phyloP scores from a whole-genome alignment of 176 grass and related monocot genomes.

The Carex littledalei region DNA sequence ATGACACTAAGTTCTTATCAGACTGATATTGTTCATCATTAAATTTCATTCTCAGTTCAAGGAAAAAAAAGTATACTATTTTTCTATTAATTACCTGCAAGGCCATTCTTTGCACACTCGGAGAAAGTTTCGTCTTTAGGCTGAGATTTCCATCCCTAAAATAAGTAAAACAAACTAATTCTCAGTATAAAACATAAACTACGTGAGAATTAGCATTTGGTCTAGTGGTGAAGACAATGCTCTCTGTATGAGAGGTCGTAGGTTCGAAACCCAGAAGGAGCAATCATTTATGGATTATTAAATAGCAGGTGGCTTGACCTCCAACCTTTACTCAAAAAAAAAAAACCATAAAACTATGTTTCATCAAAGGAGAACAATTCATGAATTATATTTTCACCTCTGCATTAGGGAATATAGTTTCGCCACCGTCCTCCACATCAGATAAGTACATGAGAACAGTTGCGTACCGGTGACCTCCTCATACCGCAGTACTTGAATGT shows the following conservation, averaged over 20 bases:
- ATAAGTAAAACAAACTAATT: slow-evolving; percentile 13
- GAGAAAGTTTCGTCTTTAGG: slow-evolving; percentile 58
- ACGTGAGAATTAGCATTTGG: no score
- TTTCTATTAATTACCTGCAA: slow-evolving; percentile 47
- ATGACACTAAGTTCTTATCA: background rate
- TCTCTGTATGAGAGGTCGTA: no score
- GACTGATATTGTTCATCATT: background rate
- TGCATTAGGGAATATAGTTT: slow-evolving; percentile 66
- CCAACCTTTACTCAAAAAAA: no score
- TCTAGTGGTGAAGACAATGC: no score
- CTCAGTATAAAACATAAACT: background rate
- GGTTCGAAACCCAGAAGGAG: no score
- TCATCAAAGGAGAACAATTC: background rate
- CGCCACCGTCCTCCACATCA: slow-evolving; percentile 55
- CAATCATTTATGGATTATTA: no score
- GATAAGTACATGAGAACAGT: slow-evolving; percentile 86
- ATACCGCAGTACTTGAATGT: slow-evolving; percentile 54
- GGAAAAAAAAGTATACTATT: background rate
- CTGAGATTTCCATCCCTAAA: slow-evolving; percentile 45
- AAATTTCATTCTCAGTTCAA: background rate
- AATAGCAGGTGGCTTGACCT: no score
- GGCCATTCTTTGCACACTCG: slow-evolving; percentile 44
- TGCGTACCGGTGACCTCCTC: slow-evolving; percentile 63
- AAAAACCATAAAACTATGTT: background rate
- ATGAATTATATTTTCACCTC: slow-evolving; percentile 24